phyloP scores from a whole-genome alignment of 2,329 filamentous ascomycete genomes.

The Leptographium radiaticola region DNA sequence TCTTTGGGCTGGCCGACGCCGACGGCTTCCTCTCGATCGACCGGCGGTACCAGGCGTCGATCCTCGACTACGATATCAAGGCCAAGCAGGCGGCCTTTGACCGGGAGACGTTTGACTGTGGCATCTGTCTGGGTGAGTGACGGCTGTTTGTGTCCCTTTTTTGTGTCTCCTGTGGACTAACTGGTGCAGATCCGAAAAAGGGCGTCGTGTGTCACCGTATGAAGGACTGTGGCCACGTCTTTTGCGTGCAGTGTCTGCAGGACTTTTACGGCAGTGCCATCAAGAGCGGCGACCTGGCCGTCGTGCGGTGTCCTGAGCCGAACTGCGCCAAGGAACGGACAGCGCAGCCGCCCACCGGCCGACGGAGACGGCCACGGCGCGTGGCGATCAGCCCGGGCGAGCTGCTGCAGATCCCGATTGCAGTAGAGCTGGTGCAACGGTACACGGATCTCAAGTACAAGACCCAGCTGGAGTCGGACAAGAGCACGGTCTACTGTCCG shows the following conservation, averaged over 20 bases:
- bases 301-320: conserved; percentile 68
- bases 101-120: conserved; percentile 74
- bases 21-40: conserved; percentile 37
- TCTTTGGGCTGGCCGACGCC: conserved; percentile 42
- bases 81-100: conserved; percentile 66
- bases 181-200: conserved; percentile 65
- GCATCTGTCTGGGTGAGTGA: conserved; percentile 58
- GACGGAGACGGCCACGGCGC: conserved; percentile 38
- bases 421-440: conserved; percentile 61
- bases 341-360: conserved; percentile 13
- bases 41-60: conserved; percentile 49
- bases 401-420: conserved; percentile 62
- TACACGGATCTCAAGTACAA: conserved; percentile 90
- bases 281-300: conserved; percentile 65
- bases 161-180: conserved; percentile 32
- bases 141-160: conserved; percentile 38
- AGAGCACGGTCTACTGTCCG: conserved; percentile 84
- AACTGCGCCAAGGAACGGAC: conserved; percentile 57
- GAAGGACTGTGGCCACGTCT: conserved; percentile 77
- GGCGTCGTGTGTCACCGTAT: conserved; percentile 70
- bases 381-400: conserved; percentile 69
- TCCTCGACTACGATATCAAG: conserved; percentile 68
- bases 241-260: conserved; percentile 75
- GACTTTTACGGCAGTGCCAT: conserved; percentile 88
- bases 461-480: conserved; percentile 81